Base-by-base conservation (phyloP, 2,329 filamentous ascomycete genomes). In the Cladophialophora immunda region DNA sequence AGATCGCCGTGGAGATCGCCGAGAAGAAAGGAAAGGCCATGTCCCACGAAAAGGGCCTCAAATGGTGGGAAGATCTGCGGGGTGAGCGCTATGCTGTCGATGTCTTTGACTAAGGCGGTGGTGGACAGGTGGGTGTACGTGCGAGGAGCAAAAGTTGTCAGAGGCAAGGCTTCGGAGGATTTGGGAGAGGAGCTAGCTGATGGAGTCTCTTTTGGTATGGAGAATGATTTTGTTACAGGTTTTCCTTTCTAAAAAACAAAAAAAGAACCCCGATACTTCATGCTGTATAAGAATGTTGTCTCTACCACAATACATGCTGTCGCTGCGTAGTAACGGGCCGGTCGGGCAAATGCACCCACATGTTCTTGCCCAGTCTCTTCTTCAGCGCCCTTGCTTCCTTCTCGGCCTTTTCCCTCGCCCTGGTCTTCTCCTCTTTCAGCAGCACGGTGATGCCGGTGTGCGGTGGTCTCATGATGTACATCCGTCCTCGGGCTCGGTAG, bases 371-470 rank as follows among this genome's bases (percentile, higher is more conserved):
- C 75, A 89, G 89, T 62, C 86, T 84, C 78, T 91, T 86, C 82
- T 92, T 94, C 74, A 89, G 86, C 74, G 90, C 85, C 83, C 92
- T 94, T 72, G 89, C 89, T 76, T 92, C 85, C 66, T 89, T 88
- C 75, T 97, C 93, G 65, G 92, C 84, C 75, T 90, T 87, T 76
- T 93, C 86, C 68, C 95, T 87, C 75, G 97, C 89, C 62, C 93
- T 86, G 5, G 95, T 97, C 79, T 91, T 91, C 79, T 98, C 94
- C 78, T 99, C 95, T 82, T 98, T 99, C 76, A 99, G 82, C 15
- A 97, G 78, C 38, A 99, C 81, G 0, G 90, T 89, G 68, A 97
- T 86, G 71, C 86, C 92, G 32, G 94, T 92, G 72, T 88, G 87
- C 0, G 92, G 92, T 71, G 89, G 89, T 64, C 84, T 84, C 78